Conservation (phyloP, 345 rosid genomes). For the Aquilaria yunnanensis region DNA sequence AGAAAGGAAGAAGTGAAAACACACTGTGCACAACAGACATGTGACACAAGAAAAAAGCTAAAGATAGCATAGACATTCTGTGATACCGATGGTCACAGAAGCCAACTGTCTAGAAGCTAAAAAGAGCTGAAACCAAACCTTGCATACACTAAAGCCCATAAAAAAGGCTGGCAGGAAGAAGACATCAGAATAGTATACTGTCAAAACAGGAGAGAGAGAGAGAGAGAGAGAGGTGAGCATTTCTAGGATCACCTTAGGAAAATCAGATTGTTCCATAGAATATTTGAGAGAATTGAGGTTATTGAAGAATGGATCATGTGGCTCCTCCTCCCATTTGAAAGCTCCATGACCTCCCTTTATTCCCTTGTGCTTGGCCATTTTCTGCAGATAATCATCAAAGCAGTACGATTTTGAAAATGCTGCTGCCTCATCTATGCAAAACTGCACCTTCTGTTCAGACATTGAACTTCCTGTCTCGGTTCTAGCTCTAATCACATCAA, state of each 20-base stretch:
- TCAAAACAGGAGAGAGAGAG: not conserved
- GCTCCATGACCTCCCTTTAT: constrained; percentile 30
- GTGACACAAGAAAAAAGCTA: constrained; percentile 15
- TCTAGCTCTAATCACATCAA: constrained; percentile 26
- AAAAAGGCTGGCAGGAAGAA: constrained; percentile 17
- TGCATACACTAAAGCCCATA: constrained; percentile 28
- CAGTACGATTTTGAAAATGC: constrained; percentile 26
- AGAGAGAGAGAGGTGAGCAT: not conserved
- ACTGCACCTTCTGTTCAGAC: constrained; percentile 40
- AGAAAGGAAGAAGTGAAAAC: constrained; percentile 13
- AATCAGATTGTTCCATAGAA: constrained; percentile 27
- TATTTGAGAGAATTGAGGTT: constrained; percentile 13
- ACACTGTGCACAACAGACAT: constrained; percentile 11
- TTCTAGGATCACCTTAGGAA: constrained; percentile 28
- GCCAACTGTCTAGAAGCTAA: constrained; percentile 5
- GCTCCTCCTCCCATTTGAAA: constrained; percentile 33
- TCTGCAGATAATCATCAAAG: constrained; percentile 33
- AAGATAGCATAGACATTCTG: constrained; percentile 18
- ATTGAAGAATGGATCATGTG: constrained; percentile 14
- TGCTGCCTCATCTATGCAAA: constrained; percentile 39
- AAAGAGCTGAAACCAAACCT: constrained; percentile 17
- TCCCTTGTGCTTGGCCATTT: constrained; percentile 20
- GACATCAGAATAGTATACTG: too few relatives aligned
- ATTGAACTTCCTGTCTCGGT: constrained; percentile 40
- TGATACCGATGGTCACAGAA: constrained; percentile 17